These are phyloP conservation scores for Rhododendron kiyosumense DNA, from an alignment of 148 eudicot species.

Conservation along the genomic window DNA sequence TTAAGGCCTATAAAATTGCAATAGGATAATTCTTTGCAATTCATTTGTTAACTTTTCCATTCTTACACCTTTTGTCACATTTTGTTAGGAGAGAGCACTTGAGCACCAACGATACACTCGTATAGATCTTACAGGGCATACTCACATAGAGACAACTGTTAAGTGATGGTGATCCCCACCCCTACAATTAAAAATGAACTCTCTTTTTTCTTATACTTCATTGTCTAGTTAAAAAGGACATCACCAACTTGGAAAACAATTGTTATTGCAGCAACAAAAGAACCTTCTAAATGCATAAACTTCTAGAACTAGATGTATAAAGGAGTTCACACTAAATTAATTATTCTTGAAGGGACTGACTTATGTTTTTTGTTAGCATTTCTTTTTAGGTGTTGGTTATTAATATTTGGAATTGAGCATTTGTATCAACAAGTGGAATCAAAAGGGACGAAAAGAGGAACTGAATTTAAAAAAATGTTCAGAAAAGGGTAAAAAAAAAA, in stretches of 20 bases:
- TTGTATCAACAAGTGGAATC: no score
- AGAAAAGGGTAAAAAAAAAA: no score
- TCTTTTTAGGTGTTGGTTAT: background rate
- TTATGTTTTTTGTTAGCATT: no score
- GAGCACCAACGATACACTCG: background rate
- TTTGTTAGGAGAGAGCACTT: no score
- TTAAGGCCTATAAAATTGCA: no score
- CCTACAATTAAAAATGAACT: background rate
- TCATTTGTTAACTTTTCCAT: no score
- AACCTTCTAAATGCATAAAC: background rate
- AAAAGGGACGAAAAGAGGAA: no score
- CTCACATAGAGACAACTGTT: background rate
- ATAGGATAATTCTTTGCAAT: no score
- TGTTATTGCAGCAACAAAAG: background rate
- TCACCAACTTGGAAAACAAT: background rate
- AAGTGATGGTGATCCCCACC: background rate
- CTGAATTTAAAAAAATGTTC: no score
- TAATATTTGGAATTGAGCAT: no score
- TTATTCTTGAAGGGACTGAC: background rate
- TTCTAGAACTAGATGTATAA: no score
- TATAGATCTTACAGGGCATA: background rate
- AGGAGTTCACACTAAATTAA: background rate
- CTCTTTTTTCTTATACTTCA: background rate
- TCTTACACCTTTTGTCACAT: no score
- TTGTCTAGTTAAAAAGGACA: background rate